These are phyloP conservation scores for Ganoderma lingzhi DNA, from an alignment of 1,284 basidiomycete genomes.

Conservation along the genomic window DNA sequence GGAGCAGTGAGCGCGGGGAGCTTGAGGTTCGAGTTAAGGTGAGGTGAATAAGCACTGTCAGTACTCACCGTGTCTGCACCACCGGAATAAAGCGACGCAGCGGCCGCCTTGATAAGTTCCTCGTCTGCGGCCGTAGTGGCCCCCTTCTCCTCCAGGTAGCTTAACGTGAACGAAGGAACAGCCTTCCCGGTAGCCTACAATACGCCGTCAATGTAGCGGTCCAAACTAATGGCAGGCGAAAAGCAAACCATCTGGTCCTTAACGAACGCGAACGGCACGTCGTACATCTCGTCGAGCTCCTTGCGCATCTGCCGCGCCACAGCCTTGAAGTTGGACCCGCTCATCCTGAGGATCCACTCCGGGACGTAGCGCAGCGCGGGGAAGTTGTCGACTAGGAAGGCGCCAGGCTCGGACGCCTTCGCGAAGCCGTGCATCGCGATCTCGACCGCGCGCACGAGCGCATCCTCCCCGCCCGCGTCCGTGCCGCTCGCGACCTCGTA, in stretches of 20 bases:
- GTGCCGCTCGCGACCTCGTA: slow-evolving; percentile 40
- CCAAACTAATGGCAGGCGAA: background rate
- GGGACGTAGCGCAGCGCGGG: slow-evolving; percentile 46
- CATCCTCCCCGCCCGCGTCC: slow-evolving; percentile 38
- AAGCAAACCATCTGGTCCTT: slow-evolving; percentile 41
- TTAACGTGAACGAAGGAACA: slow-evolving; percentile 40
- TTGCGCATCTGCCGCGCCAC: slow-evolving; percentile 40
- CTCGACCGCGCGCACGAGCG: slow-evolving; percentile 49
- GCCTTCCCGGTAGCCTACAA: slow-evolving; percentile 13
- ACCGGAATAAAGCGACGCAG: slow-evolving; percentile 50
- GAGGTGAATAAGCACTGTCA: no score
- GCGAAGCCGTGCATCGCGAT: slow-evolving; percentile 52
- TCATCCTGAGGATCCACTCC: slow-evolving; percentile 45
- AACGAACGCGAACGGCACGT: slow-evolving; percentile 45
- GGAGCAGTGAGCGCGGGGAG: no score
- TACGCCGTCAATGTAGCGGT: background rate
- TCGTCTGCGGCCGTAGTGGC: slow-evolving; percentile 38
- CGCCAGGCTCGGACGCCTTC: slow-evolving; percentile 48
- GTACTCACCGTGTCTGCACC: slow-evolving; percentile 42
- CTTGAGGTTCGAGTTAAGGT: no score
- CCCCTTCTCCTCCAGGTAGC: slow-evolving; percentile 39
- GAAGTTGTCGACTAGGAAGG: slow-evolving; percentile 48
- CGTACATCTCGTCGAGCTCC: slow-evolving; percentile 43
- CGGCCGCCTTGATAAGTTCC: slow-evolving; percentile 48
- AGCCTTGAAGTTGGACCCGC: slow-evolving; percentile 39